phyloP scores from a whole-genome alignment of 495 filamentous ascomycete species.

The Tuber brumale region DNA sequence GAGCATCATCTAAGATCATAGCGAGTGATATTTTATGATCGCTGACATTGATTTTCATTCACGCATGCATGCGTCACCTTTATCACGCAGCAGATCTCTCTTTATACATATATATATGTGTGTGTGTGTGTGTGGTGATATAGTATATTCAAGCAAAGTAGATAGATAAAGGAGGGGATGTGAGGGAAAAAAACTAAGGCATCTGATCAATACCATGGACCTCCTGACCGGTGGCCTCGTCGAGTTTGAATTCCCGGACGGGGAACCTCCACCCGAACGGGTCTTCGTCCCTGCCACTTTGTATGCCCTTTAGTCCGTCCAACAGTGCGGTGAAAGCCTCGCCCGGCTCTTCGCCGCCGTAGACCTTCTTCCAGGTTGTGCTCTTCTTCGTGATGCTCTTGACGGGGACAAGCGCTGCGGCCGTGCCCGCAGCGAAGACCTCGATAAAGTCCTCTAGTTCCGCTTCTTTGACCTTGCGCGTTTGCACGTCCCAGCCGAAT shows the following conservation, averaged over 20 bases:
- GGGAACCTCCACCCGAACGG: constrained; percentile 58
- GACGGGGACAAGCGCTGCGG: constrained; percentile 85
- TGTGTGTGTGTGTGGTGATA: too few relatives aligned
- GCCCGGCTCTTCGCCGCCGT: constrained; percentile 62
- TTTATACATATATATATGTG: too few relatives aligned
- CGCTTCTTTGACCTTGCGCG: constrained; percentile 64
- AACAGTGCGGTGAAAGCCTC: constrained; percentile 63
- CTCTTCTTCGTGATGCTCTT: constrained; percentile 71
- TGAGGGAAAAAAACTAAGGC: neutral
- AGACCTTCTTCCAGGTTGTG: constrained; percentile 52
- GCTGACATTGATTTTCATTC: too few relatives aligned
- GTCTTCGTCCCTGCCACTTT: constrained; percentile 70
- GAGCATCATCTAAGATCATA: neutral
- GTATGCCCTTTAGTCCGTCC: constrained; percentile 73
- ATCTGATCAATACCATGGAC: constrained; percentile 4
- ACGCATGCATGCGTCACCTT: too few relatives aligned
- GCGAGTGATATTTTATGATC: too few relatives aligned
- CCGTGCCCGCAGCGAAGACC: constrained; percentile 86
- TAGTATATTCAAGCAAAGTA: neutral
- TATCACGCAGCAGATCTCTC: too few relatives aligned
- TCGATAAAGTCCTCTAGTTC: constrained; percentile 73
- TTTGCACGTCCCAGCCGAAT: constrained; percentile 63
- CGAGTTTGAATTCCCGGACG: constrained; percentile 39
- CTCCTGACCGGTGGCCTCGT: constrained; percentile 15
- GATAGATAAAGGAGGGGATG: too few relatives aligned